Evolutionary conservation across 768 basidiomycete species (phyloP), one percentile per base, ranked within the genome.

Genomic region (Termitomyces sp.): DNA sequence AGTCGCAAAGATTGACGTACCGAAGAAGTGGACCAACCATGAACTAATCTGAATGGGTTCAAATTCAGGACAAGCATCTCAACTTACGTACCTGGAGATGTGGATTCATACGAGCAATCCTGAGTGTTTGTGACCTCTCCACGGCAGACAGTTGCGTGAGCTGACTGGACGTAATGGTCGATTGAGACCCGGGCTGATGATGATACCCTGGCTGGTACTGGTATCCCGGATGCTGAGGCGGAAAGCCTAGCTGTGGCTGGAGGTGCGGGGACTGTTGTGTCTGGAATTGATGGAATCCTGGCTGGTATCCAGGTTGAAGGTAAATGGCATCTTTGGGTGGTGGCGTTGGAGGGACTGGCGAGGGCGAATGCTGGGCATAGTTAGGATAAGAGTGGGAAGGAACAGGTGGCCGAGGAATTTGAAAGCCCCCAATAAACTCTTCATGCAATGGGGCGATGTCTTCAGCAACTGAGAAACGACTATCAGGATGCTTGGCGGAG

Each of bases 21-120:
- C 74, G 76, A 53, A 98, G 73, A 18, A 98, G 75, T 22, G 94
- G 94, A 0, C 94, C 94, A 56, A 90, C 92, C 92, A 96, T 94
- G 65, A 95, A 82, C 78, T 88, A 69, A 51, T 35, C 18, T 16
- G 50, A 51, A 14, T 24, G 16, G 22, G 22, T 22, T 22, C 33
- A 24, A 35, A 14, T 20, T 14, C 35, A 16, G 2, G 26, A 28
- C 22, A 30, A n/a, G 45, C 54, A 22, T 50, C 54, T 22, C 5
- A n/a, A 49, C 26, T 44, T 12, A 65, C 72, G 42, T 56, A 79
- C 80, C 69, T 90, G 87, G 28, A 97, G 78, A 70, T 89, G 82
- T 9, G 94, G 94, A 22, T 86, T 73, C 89, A 91, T 95, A 43
- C 83, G 77, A 20, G 82, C 82, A 6, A 81, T 75, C 52, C 77